Evolutionary conservation across 768 basidiomycete genomes (phyloP), one percentile per base, ranked within the genome.

Genomic region (Boletus speciosus): DNA sequence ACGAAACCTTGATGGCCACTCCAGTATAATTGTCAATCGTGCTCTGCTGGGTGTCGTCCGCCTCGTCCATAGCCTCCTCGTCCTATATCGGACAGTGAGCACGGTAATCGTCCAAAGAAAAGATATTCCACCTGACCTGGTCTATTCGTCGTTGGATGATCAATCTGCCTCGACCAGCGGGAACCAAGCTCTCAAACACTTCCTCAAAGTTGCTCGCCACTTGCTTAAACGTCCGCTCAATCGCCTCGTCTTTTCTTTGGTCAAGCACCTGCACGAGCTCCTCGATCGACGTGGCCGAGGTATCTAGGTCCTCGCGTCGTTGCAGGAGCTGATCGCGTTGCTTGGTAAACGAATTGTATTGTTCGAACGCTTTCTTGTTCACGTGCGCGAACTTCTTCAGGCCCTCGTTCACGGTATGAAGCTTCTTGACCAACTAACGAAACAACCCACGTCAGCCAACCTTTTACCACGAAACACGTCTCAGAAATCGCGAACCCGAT

Each of bases 361-460:
- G 96, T 69, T 99, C 97, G 66, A 96, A 96, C 1, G 96, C 97
- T 66, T 98, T 98, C 79, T 99, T 99, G 78, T 99, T 99, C 57
- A 98, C 96, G 66, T 98, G 94, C 0, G 93, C 91, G 64, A 95
- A 99, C 70, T 94, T 96, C 71, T 97, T 96, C 62, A 99, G 76
- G 27, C 84, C 82, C 65, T 98, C 95, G 65, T 98, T 97, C 57
- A 94, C 86, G 14, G 80, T 78, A 61, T 96, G 94, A n/a, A 99
- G 78, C 59, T 89, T 89, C 73, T 93, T 96, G 64, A 95, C 84
- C 42, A 99, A 79, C 96, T 99, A 62, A 19, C 56, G 16, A 56
- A 16, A 38, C 32, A 6, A 48, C 11, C 9, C 15, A 21, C 10
- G 35, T 64, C 46, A 67, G 52, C 19, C 23, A 25, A 16, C 10